Evolutionary conservation across 2,329 filamentous ascomycete genomes (phyloP), one percentile per base, ranked within the genome.

Genomic region (Diaporthe citri): DNA sequence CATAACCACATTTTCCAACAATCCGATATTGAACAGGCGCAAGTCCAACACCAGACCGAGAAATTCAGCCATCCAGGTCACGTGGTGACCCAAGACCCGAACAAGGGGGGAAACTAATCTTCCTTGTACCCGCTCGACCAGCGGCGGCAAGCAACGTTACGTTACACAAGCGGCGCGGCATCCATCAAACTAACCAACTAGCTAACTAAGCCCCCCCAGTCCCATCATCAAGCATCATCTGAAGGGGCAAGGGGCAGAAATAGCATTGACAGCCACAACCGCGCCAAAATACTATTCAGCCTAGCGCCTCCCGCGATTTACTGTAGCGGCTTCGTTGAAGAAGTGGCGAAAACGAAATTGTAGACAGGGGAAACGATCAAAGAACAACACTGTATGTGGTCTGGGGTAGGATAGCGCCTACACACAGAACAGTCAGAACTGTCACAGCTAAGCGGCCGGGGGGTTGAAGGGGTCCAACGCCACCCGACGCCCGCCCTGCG

Each of bases 101-200:
- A 55, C 22, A 20, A 1, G 25, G 41, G 28, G n/a, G 5, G 6
- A 3, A 20, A 7, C 52, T 31, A n/a, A 52, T 34, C 31, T 41
- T 20, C 36, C 31, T 46, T 48, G 41, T 34, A 31, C 20, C n/a
- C 34, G 57, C 57, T 20, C 9, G 41, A 46, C 41, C 57, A 41
- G 39, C n/a, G 17, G 43, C 62, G 62, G 56, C 39, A 39, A 72
- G 69, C 69, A 71, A 71, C 59, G 59, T 62, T 62, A 62, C 43
- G 31, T 55, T 39, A 39, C n/a, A 59, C 39, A 57, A 46, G 39
- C 59, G 39, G 34, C 56, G 31, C 67, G 55, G 56, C 56, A 59
- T 59, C n/a, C 41, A 48, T 12, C 39, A 3, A 22, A 10, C 43
- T 48, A 31, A 64, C 6, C 1, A 62, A 4, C 25, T 17, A 48